phyloP scores from a whole-genome alignment of 345 rosid genomes.

The Psidium friedrichsthalianum region DNA sequence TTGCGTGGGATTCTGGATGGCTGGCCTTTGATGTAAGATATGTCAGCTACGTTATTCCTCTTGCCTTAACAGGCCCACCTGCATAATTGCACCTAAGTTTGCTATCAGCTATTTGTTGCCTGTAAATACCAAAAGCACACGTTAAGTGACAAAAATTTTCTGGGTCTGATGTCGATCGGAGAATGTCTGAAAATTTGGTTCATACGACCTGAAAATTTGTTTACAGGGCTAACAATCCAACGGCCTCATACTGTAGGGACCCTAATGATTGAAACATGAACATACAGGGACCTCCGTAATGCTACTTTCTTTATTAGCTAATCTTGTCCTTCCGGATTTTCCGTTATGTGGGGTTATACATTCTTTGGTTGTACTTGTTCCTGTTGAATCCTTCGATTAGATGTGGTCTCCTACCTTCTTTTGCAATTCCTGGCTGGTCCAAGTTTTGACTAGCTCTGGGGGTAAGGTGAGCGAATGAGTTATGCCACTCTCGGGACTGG shows the following conservation, averaged over 20 bases:
- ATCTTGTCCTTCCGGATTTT: not conserved
- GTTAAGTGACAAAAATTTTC: not conserved
- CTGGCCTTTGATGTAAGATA: not conserved
- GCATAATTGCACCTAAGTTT: not conserved
- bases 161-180: not conserved
- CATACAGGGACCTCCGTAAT: not conserved
- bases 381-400: not conserved
- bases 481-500: too few relatives aligned
- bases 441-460: not conserved
- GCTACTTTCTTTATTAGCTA: not conserved
- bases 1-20: not conserved
- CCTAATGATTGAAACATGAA: not conserved
- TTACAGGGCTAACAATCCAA: not conserved
- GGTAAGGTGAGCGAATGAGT: too few relatives aligned
- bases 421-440: not conserved
- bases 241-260: not conserved
- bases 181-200: conserved; percentile 1
- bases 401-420: not conserved
- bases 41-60: not conserved
- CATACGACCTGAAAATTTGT: not conserved
- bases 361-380: not conserved
- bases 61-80: not conserved
- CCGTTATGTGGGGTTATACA: not conserved
- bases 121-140: not conserved
- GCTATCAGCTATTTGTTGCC: not conserved